Conservation (phyloP, 2,329 filamentous ascomycete species). For the Penicillium sp. region DNA sequence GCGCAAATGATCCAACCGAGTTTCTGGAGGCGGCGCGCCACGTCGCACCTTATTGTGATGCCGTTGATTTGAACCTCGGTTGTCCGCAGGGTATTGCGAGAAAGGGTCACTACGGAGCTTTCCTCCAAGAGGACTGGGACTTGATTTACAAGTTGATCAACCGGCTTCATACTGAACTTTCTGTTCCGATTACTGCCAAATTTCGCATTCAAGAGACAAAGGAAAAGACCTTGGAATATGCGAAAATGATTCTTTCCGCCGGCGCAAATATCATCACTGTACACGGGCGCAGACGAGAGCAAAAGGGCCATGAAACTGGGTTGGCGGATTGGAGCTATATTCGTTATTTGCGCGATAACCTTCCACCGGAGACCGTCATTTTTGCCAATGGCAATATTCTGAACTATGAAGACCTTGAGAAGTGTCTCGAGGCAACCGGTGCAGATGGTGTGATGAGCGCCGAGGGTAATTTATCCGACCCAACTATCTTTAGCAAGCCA, state of each 20-base stretch:
- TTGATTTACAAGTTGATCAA: conserved; percentile 80
- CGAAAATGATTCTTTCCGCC: conserved; percentile 77
- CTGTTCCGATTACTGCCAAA: conserved; percentile 89
- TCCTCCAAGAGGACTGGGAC: conserved; percentile 88
- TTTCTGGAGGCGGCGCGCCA: conserved; percentile 65
- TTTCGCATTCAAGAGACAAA: conserved; percentile 84
- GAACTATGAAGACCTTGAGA: conserved; percentile 71
- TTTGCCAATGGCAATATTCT: conserved; percentile 97
- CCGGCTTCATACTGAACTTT: conserved; percentile 72
- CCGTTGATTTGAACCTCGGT: conserved; percentile 90
- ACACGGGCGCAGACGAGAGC: conserved; percentile 82
- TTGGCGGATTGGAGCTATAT: conserved; percentile 90
- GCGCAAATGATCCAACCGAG: conserved; percentile 54
- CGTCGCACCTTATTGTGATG: conserved; percentile 86
- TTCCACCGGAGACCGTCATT: conserved; percentile 84
- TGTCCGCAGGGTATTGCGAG: conserved; percentile 94
- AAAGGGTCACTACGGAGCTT: conserved; percentile 88
- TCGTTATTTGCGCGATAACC: conserved; percentile 73
- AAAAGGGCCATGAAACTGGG: conserved; percentile 94
- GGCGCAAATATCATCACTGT: conserved; percentile 93
- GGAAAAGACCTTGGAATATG: conserved; percentile 85
- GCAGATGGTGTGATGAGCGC: conserved; percentile 95
- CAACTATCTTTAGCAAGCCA: conserved; percentile 73
- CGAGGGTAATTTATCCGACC: conserved; percentile 91
- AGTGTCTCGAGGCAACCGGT: conserved; percentile 77